Percentiles rank a stretch among this genome's conserved stretches.
These are phyloP conservation scores for Mycena floridula DNA, from an alignment of 768 basidiomycete species.

Conservation along the genomic window DNA sequence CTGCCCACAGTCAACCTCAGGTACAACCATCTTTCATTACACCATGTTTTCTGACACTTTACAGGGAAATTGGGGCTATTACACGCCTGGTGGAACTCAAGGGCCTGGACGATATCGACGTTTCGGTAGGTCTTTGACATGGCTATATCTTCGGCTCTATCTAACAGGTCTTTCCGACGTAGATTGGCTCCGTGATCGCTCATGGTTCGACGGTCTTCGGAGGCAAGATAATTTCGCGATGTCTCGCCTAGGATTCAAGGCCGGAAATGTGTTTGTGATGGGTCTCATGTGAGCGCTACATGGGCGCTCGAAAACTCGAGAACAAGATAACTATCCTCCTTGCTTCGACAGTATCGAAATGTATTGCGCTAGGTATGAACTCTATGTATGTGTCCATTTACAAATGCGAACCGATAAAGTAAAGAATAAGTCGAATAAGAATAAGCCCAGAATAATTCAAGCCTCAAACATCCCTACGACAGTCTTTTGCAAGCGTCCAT, in stretches of 20 bases:
- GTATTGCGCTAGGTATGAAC: no score
- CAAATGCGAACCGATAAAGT: no score
- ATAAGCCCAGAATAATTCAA: no score
- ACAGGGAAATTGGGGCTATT: constrained; percentile 35
- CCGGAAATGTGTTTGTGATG: constrained; percentile 78
- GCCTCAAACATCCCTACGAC: constrained; percentile 38
- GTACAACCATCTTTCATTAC: no score
- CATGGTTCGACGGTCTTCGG: constrained; percentile 60
- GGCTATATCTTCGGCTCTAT: background rate
- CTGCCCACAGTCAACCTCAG: constrained; percentile 26
- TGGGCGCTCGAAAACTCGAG: no score
- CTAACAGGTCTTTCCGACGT: background rate
- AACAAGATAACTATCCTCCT: no score
- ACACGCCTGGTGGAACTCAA: constrained; percentile 37
- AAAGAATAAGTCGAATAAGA: no score
- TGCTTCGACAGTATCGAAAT: no score
- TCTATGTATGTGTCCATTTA: no score
- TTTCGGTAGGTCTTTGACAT: constrained; percentile 42
- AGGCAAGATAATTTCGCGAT: constrained; percentile 56
- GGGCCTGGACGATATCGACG: constrained; percentile 49
- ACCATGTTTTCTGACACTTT: no score
- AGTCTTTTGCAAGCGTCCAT: constrained; percentile 59
- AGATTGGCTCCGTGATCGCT: constrained; percentile 78
- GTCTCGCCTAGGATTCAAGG: constrained; percentile 65
- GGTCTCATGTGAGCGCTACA: no score